Evolutionary conservation across 768 basidiomycete species (phyloP), one percentile per base, ranked within the genome.

Genomic region (Kwoniella dejecticola): DNA sequence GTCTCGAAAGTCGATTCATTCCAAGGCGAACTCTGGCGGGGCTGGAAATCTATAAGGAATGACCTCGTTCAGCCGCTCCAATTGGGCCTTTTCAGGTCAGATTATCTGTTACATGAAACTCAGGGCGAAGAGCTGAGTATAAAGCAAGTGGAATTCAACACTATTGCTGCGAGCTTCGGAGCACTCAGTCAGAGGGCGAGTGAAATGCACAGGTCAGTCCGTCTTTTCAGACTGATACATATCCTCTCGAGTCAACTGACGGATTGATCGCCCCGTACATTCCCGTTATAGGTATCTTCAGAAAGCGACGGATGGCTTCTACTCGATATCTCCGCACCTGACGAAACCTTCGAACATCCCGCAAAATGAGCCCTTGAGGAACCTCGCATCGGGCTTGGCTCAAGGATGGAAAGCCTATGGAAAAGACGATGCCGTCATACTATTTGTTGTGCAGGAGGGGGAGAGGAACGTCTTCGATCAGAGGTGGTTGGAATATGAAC

Each of bases 81-180:
- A 62, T 84, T 98, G 5, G 93, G 94, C 19, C 80, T 99, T 19
- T 96, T 95, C 80, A 84, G 95, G 56, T 96, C 93, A 10, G 95
- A 99, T 80, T 99, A 97, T 79, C 82, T 98, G 29, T 80, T 97
- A 21, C 91, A 99, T 67, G 82, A 71, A 0, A 23, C 62, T 2
- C 57, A 45, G 21, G 53, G 63, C 8, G 48, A 56, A 17, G 68
- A 71, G 7, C 23, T 78, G n/a, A 67, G 72, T 33, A 67, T 99
- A 64, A 95, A 93, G 76, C 95, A 99, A 79, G 95, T 98, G 41
- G 95, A 99, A 77, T 96, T 97, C 81, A 99, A 99, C 75, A 96
- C 95, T 8, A 94, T 97, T 64, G 91, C 93, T 2, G 85, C 88
- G 0, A 93, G 92, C 0, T 95, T 97, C 76, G 95, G 92, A 0